Percentiles rank a stretch among this genome's conserved stretches.
Conservation (phyloP, 106 monocot species). For the Dioscorea alata region DNA sequence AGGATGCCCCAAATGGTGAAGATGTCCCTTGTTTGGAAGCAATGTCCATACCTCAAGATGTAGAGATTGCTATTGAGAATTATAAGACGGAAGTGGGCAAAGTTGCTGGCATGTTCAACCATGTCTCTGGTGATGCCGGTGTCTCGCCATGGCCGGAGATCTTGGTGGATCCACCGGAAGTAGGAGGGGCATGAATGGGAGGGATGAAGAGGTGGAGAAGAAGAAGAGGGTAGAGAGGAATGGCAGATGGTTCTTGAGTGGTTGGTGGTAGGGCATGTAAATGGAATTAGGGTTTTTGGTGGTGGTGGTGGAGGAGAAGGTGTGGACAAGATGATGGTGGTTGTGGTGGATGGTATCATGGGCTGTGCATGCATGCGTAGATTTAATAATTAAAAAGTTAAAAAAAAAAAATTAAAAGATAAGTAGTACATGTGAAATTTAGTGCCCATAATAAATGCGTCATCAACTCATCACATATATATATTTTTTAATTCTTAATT, state of each 20-base stretch:
- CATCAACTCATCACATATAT: no score
- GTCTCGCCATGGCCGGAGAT: constrained; percentile 47
- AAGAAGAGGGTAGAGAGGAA: not conserved
- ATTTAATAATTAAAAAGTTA: no score
- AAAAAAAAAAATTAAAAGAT: no score
- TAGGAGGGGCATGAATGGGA: constrained; percentile 39
- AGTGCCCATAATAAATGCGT: no score
- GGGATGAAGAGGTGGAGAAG: not conserved
- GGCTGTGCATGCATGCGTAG: not conserved
- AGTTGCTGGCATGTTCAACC: constrained; percentile 29
- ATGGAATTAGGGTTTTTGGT: constrained; percentile 4
- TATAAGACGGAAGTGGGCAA: constrained; percentile 47
- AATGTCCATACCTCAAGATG: constrained; percentile 14
- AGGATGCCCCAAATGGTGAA: constrained; percentile 71
- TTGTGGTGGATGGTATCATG: not conserved
- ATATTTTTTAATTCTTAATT: no score
- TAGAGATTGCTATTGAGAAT: constrained; percentile 31
- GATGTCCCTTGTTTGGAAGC: constrained; percentile 45
- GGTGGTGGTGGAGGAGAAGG: not conserved
- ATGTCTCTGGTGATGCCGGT: constrained; percentile 42
- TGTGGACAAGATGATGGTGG: not conserved
- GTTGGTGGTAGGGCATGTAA: constrained; percentile 21
- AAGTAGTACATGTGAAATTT: no score
- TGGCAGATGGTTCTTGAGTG: constrained; percentile 4
- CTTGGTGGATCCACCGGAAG: constrained; percentile 73